These are phyloP conservation scores for Hygrophila difformis DNA, from an alignment of 257 asterid species.

Conservation along the genomic window DNA sequence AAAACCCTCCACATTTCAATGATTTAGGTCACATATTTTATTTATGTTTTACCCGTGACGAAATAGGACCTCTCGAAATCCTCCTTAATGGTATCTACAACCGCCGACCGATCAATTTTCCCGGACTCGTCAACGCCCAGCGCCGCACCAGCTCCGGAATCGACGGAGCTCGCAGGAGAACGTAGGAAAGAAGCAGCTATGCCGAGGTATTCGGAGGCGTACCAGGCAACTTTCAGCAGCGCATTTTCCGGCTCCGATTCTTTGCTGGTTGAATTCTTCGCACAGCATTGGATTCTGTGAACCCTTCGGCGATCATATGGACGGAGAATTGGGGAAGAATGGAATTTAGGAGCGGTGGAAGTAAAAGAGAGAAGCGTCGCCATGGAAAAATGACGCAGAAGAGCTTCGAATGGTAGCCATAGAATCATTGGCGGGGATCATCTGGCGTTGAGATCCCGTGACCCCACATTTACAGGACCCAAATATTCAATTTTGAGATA, in stretches of 20 bases:
- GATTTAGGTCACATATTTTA: too few species aligned
- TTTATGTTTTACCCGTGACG: constrained; percentile 52
- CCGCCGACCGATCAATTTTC: constrained; percentile 42
- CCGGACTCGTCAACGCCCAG: constrained; percentile 50
- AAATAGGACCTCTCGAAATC: constrained; percentile 79
- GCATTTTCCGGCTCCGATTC: constrained; percentile 47
- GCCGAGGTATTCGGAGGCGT: constrained; percentile 80
- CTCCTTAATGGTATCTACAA: constrained; percentile 52
- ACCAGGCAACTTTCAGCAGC: constrained; percentile 79
- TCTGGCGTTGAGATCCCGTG: too few species aligned
- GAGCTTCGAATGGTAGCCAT: too few species aligned
- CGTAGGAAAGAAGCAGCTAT: constrained; percentile 78
- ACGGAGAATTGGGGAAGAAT: constrained; percentile 10
- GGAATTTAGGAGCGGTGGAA: constrained; percentile 20
- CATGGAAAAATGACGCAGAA: too few species aligned
- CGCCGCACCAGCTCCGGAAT: constrained; percentile 21
- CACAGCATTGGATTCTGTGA: constrained; percentile 23
- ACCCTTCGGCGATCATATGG: constrained; percentile 1
- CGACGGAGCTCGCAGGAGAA: constrained; percentile 31
- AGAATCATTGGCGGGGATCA: too few species aligned
- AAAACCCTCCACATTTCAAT: neutral
- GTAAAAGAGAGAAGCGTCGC: constrained; percentile 31
- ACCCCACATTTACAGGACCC: too few species aligned
- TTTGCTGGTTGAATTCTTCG: constrained; percentile 26
- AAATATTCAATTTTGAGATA: too few species aligned